These are phyloP conservation scores for Noccaea bulbosa DNA, from an alignment of 345 rosid genomes.

Conservation along the genomic window DNA sequence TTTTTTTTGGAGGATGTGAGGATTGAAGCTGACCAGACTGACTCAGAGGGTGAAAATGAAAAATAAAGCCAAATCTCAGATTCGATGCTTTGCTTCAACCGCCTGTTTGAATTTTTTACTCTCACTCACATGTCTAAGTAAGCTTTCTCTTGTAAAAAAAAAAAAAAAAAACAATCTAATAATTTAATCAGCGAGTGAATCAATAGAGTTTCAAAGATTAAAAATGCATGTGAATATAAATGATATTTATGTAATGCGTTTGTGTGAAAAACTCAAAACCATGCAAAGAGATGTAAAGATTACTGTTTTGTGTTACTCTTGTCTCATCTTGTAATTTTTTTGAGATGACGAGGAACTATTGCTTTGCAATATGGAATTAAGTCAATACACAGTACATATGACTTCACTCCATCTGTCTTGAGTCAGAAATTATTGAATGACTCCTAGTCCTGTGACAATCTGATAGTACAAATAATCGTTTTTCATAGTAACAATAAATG, in stretches of 20 bases:
- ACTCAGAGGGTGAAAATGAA: conserved; percentile 22
- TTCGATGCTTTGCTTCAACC: conserved; percentile 30
- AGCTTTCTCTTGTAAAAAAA: conserved; percentile 2
- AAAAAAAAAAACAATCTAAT: neutral
- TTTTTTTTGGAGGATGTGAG: conserved; percentile 26
- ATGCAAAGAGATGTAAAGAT: conserved; percentile 29
- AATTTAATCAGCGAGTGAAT: conserved; percentile 32
- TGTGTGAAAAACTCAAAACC: conserved; percentile 3
- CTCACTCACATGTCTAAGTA: conserved; percentile 29
- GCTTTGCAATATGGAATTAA: neutral
- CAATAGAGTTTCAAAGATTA: conserved; percentile 22
- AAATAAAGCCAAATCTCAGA: too few relatives aligned
- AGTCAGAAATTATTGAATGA: conserved; percentile 19
- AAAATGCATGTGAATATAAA: conserved; percentile 35
- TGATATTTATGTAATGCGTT: conserved; percentile 28
- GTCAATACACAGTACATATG: conserved; percentile 14
- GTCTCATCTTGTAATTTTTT: conserved; percentile 20
- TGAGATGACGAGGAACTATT: conserved; percentile 5
- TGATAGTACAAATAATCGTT: neutral
- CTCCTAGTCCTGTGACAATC: conserved; percentile 21
- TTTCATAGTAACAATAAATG: neutral
- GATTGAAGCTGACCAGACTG: conserved; percentile 36
- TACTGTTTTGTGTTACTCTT: conserved; percentile 25
- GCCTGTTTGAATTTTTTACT: conserved; percentile 15
- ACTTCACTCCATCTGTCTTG: conserved; percentile 5